Conservation (phyloP, 495 filamentous ascomycete genomes). For the Aspergillus biplanus region DNA sequence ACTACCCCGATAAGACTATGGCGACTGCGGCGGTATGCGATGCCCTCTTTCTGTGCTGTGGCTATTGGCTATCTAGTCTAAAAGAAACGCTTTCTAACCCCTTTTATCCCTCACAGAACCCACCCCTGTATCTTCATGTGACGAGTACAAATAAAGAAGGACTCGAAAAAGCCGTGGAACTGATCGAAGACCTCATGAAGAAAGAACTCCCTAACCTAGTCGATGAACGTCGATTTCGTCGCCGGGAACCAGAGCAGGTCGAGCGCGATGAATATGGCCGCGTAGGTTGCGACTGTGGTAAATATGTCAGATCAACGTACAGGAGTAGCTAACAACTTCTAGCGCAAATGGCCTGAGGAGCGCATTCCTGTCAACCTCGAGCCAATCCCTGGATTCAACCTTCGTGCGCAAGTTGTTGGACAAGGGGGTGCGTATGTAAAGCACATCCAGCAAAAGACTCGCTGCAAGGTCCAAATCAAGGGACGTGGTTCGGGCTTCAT, state of each 20-base stretch:
- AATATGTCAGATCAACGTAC: not conserved
- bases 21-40: constrained; percentile 82
- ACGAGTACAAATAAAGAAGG: constrained; percentile 93
- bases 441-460: constrained; percentile 92
- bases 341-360: constrained; percentile 99
- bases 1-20: constrained; percentile 97
- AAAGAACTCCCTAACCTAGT: constrained; percentile 94
- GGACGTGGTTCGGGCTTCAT: constrained; percentile 95
- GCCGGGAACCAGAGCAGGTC: constrained; percentile 83
- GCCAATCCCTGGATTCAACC: constrained; percentile 91
- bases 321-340: constrained; percentile 32
- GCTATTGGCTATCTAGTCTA: too few relatives aligned
- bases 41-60: not conserved
- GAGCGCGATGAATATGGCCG: constrained; percentile 94
- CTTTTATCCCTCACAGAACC: constrained; percentile 65
- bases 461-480: constrained; percentile 96
- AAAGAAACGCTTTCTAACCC: not conserved
- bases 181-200: constrained; percentile 94
- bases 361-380: constrained; percentile 89
- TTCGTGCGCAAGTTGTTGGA: constrained; percentile 93
- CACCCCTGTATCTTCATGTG: constrained; percentile 91
- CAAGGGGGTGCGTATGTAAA: constrained; percentile 94
- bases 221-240: constrained; percentile 91
- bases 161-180: constrained; percentile 79
- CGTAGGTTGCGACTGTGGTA: constrained; percentile 53